Base-by-base conservation (phyloP, 306 rosid species). In the Cicer cuneatum region DNA sequence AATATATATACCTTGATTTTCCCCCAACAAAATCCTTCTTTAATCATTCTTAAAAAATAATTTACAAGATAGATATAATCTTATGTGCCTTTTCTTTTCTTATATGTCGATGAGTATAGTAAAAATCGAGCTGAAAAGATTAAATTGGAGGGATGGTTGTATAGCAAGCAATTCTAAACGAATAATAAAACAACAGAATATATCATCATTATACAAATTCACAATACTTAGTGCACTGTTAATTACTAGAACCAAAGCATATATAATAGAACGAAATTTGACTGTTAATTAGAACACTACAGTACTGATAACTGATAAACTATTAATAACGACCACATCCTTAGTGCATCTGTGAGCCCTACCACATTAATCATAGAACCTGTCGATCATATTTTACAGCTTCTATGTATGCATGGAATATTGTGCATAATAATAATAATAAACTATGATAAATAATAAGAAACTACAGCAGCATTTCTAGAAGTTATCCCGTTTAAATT, bases 331-430 rank as follows among this genome's bases (percentile, higher is more conserved):
- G 71, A 40, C 51, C 66, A 74, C 59, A 74, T 60, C 54, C 19
- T 59, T 16, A 19, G 66, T 42, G 66, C 69, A 54, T 29, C 5
- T 8, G 5, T 35, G 74, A 65, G 46, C 83, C 79, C 80, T 67
- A 74, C 76, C 71, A 64, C 59, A 66, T 15, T 47, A 66, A 47
- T 6, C 62, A 73, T 13, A 47, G 6, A 79, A 64, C 52, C 58
- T 61, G 10, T 58, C n/a, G 14, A 62, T 21, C 38, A 62, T 21
- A 57, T 65, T 14, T 53, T 42, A 46, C 58, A 24, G 1, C 45
- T 40, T 48, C 43, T 6, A 19, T 33, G 41, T 48, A 37, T 57
- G 63, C 18, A 70, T 52, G 18, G n/a, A 71, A 63, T 15, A 40
- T 5, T 16, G 19, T 64, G 7, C 29, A 15, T 61, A 10, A 37